A percentile compares a stretch with the other conserved stretches of the same genome.
Conservation (phyloP, 2,329 filamentous ascomycete species). For the Emergomyces pasteurianus region DNA sequence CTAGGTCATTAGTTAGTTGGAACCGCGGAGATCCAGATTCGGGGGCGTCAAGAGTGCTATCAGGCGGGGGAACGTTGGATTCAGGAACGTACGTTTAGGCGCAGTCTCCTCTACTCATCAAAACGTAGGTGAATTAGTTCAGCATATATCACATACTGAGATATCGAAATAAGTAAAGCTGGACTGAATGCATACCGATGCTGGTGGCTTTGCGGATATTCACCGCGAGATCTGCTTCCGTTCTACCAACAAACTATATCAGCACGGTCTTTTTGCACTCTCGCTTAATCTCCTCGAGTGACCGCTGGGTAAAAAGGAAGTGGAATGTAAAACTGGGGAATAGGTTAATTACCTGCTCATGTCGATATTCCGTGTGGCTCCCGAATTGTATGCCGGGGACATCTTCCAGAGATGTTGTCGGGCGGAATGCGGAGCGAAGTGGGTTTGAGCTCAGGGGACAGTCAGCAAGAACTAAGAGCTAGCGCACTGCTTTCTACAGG, state of each 20-base stretch:
- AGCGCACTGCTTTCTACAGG: background rate
- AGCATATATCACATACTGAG: background rate
- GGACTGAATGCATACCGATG: slow-evolving; percentile 35
- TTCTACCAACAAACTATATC: slow-evolving; percentile 22
- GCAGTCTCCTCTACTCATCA: slow-evolving; percentile 48
- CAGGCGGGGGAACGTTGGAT: background rate
- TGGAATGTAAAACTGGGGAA: background rate
- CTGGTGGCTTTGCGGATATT: slow-evolving; percentile 58
- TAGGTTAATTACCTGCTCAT: slow-evolving; percentile 45
- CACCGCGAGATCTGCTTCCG: slow-evolving; percentile 52
- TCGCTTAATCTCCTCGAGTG: background rate
- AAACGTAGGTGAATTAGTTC: slow-evolving; percentile 11
- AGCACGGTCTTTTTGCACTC: background rate
- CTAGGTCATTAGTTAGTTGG: slow-evolving; percentile 27
- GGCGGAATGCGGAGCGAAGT: background rate
- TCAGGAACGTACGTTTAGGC: slow-evolving; percentile 46
- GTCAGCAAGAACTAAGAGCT: background rate
- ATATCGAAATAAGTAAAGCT: slow-evolving; percentile 9
- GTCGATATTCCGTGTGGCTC: slow-evolving; percentile 40
- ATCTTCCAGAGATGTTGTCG: background rate
- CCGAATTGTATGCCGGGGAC: slow-evolving; percentile 12
- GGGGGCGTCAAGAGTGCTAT: slow-evolving; percentile 28
- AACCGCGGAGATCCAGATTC: slow-evolving; percentile 76
- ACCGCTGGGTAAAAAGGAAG: background rate
- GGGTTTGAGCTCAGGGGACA: background rate